A percentile compares a stretch with the other conserved stretches of the same genome.
phyloP scores from a whole-genome alignment of 2,329 filamentous ascomycete species.

The Fusarium clavum region DNA sequence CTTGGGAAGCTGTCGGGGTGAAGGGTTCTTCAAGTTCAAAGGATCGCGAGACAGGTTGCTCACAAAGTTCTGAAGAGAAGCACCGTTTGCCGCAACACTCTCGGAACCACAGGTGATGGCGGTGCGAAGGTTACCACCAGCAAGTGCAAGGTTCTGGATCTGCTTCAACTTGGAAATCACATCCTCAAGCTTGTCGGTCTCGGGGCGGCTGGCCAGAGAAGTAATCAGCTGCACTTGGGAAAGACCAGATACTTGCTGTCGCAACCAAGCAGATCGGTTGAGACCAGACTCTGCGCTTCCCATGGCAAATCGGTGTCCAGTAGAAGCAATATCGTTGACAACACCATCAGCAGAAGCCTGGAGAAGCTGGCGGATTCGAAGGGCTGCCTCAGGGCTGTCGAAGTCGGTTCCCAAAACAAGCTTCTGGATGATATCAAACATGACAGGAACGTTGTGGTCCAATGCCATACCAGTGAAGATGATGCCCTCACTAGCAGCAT shows the following conservation, averaged over 20 bases:
- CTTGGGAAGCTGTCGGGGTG: conserved; percentile 54
- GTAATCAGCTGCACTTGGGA: conserved; percentile 89
- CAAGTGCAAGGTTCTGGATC: conserved; percentile 83
- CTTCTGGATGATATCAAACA: conserved; percentile 87
- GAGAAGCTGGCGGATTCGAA: conserved; percentile 86
- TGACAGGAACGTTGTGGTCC: conserved; percentile 88
- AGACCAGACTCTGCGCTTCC: conserved; percentile 85
- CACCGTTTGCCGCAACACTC: conserved; percentile 76
- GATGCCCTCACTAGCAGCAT: conserved; percentile 81
- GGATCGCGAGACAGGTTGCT: conserved; percentile 42
- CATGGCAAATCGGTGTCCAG: conserved; percentile 88
- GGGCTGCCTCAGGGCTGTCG: conserved; percentile 81
- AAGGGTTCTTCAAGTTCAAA: conserved; percentile 55
- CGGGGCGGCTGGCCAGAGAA: conserved; percentile 77
- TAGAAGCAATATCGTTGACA: conserved; percentile 90
- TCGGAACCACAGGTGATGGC: conserved; percentile 88
- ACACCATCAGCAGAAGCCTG: conserved; percentile 90
- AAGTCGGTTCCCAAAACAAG: conserved; percentile 92
- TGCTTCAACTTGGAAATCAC: conserved; percentile 85
- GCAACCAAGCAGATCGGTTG: conserved; percentile 75
- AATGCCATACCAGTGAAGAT: conserved; percentile 87
- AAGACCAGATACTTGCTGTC: conserved; percentile 89
- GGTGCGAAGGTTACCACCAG: conserved; percentile 76
- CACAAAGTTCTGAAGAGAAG: conserved; percentile 78
- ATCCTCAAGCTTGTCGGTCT: conserved; percentile 76